Evolutionary conservation across 495 filamentous ascomycete species (phyloP).

Genomic region (Tuber aestivum): DNA sequence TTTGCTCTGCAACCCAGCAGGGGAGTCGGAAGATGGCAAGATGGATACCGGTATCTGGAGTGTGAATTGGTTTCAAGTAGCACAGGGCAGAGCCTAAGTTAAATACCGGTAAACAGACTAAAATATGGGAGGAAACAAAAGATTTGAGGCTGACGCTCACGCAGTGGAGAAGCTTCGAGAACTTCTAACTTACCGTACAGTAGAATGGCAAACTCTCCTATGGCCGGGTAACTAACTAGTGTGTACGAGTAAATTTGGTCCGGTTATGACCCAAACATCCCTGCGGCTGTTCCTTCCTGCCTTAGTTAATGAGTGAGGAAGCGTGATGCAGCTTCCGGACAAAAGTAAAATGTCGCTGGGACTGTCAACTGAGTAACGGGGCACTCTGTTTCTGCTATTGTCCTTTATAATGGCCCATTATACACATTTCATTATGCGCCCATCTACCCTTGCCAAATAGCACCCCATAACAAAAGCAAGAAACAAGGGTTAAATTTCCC

Average conservation of each 20-base stretch:
- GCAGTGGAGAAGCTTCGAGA: conserved; percentile 28
- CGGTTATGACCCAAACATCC: too few relatives aligned
- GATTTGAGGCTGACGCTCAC: neutral
- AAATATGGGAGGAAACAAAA: neutral
- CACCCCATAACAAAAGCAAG: neutral
- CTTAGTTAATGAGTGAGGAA: neutral
- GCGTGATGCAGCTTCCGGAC: neutral
- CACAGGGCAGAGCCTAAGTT: neutral
- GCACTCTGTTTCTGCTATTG: neutral
- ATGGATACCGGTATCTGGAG: conserved; percentile 4
- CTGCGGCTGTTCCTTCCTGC: neutral
- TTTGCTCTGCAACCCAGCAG: neutral
- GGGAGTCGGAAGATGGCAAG: neutral
- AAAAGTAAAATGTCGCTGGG: neutral
- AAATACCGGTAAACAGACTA: neutral
- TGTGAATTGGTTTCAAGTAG: conserved; percentile 5
- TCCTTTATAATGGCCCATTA: neutral
- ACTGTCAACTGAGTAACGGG: neutral
- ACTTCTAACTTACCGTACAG: neutral
- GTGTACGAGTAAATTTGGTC: too few relatives aligned
- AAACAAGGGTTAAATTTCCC: neutral
- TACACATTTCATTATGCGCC: neutral
- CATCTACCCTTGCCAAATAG: neutral
- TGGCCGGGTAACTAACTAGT: neutral
- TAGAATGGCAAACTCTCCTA: neutral